These are phyloP conservation scores for Solanum piurae DNA, from an alignment of 257 asterid genomes.

Conservation along the genomic window DNA sequence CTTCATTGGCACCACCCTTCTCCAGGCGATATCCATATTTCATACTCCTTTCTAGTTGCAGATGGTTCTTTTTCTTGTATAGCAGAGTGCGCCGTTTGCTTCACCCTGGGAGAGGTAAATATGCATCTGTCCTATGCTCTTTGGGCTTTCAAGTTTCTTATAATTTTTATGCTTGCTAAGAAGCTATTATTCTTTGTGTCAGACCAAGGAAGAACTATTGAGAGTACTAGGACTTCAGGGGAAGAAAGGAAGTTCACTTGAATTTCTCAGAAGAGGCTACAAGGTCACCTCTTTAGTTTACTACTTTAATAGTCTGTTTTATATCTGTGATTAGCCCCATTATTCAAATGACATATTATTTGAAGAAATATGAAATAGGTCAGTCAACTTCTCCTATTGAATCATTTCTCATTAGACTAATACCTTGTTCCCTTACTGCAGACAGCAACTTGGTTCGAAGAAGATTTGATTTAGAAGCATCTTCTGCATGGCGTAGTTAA, in stretches of 20 bases:
- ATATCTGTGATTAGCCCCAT: not conserved
- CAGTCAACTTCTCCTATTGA: not conserved
- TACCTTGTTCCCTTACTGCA: constrained; percentile 12
- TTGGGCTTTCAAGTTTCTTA: not conserved
- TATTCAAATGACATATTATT: not conserved
- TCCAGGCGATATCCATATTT: not conserved
- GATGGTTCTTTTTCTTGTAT: constrained; percentile 87
- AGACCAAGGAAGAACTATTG: constrained; percentile 93
- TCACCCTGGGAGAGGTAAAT: constrained; percentile 75
- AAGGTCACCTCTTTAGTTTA: constrained; percentile 31
- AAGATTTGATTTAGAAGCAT: constrained; percentile 51
- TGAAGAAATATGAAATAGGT: not conserved
- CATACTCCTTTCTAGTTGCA: not conserved
- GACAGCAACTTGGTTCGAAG: constrained; percentile 95
- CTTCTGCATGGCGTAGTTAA: constrained; percentile 92
- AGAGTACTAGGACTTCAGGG: constrained; percentile 81
- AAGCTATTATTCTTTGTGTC: constrained; percentile 3
- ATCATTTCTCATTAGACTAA: not conserved
- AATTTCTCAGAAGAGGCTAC: constrained; percentile 89
- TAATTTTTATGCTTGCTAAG: not conserved
- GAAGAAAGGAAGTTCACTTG: constrained; percentile 90
- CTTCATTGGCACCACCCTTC: not conserved
- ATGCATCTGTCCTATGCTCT: constrained; percentile 5
- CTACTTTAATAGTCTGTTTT: not conserved
- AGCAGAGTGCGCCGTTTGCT: constrained; percentile 72